A percentile compares a stretch with the other conserved stretches of the same genome.
Evolutionary conservation across 208 protist species (phyloP).

Genomic region (Trypanosoma lewisi): DNA sequence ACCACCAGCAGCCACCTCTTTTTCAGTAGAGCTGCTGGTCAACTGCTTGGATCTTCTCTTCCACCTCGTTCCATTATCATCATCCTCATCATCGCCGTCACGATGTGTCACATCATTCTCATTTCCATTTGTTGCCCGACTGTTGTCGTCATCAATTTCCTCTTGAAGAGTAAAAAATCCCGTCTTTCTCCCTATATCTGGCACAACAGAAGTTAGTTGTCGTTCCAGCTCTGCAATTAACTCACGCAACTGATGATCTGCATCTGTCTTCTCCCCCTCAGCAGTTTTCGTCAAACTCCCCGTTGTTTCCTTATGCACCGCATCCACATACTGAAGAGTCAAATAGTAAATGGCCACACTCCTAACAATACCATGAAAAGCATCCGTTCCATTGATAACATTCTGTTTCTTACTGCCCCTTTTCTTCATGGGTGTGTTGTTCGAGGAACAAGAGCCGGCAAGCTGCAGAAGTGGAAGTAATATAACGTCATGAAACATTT

Average conservation of each 20-base stretch:
- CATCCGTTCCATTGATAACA: background rate
- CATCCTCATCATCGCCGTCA: constrained; percentile 1
- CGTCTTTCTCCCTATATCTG: background rate
- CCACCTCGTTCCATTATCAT: background rate
- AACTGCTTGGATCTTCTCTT: background rate
- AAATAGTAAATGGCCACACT: constrained; percentile 14
- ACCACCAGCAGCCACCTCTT: background rate
- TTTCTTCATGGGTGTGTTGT: background rate
- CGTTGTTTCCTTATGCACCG: background rate
- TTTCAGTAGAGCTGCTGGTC: background rate
- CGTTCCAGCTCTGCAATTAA: constrained; percentile 17
- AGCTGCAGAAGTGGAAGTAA: constrained; percentile 25
- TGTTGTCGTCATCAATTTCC: too few species aligned
- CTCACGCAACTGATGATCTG: constrained; percentile 4
- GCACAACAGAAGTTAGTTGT: constrained; percentile 1
- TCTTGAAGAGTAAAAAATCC: background rate
- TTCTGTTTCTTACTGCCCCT: background rate
- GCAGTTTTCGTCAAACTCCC: background rate
- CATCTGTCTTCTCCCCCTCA: background rate
- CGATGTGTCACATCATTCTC: background rate
- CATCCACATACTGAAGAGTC: constrained; percentile 18
- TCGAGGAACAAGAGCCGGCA: background rate
- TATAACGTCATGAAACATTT: constrained; percentile 21
- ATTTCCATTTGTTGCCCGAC: background rate
- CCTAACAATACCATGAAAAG: background rate